Conservation (phyloP, 352 stramenopile species). For the Phytophthora colocasiae region DNA sequence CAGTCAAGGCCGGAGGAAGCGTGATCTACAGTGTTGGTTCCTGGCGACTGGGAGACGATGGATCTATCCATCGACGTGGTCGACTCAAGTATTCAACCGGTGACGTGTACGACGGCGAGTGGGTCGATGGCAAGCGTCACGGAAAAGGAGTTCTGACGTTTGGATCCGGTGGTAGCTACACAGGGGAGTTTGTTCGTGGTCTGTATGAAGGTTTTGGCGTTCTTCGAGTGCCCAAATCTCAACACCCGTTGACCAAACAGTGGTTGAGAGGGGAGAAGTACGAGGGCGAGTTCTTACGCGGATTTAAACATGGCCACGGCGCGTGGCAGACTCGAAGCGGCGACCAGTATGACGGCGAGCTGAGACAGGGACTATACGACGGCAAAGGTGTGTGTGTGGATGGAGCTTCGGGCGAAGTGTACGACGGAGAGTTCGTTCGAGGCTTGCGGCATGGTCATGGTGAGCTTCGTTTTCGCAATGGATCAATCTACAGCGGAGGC, state of each 20-base stretch:
- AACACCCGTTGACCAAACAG: slow-evolving; percentile 72
- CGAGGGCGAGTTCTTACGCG: slow-evolving; percentile 65
- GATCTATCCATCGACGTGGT: slow-evolving; percentile 73
- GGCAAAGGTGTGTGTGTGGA: slow-evolving; percentile 67
- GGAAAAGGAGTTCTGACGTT: slow-evolving; percentile 67
- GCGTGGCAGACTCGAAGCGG: slow-evolving; percentile 44
- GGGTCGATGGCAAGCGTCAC: slow-evolving; percentile 83
- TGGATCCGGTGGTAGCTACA: slow-evolving; percentile 45
- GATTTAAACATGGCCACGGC: slow-evolving; percentile 66
- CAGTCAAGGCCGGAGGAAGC: slow-evolving; percentile 22
- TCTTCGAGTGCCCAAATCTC: slow-evolving; percentile 50
- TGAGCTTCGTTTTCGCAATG: slow-evolving; percentile 53
- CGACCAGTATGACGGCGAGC: slow-evolving; percentile 64
- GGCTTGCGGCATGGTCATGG: slow-evolving; percentile 67
- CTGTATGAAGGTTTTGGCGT: slow-evolving; percentile 75
- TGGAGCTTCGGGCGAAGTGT: slow-evolving; percentile 62
- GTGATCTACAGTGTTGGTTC: slow-evolving; percentile 74
- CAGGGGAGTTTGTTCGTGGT: slow-evolving; percentile 60
- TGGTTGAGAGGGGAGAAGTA: slow-evolving; percentile 70
- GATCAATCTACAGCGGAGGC: slow-evolving; percentile 62
- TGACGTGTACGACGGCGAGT: slow-evolving; percentile 88
- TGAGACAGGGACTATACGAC: slow-evolving; percentile 58
- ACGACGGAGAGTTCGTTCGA: slow-evolving; percentile 69
- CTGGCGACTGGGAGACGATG: slow-evolving; percentile 77
- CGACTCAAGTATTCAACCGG: slow-evolving; percentile 77